A percentile compares a stretch with the other conserved stretches of the same genome.
These are phyloP conservation scores for Geranium brycei DNA, from an alignment of 345 rosid species.

Conservation along the genomic window DNA sequence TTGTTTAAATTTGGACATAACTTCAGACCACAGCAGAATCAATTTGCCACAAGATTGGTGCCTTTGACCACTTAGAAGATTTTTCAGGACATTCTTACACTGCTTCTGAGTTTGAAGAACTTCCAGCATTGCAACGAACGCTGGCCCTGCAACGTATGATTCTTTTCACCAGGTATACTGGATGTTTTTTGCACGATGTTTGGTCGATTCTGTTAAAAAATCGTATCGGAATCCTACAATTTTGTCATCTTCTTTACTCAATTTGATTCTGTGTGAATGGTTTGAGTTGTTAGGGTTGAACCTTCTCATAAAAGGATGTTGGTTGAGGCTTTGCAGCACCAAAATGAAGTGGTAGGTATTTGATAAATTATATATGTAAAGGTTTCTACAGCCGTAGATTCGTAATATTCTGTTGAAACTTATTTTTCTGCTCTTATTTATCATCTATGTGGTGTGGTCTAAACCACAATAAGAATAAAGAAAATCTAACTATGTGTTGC, in stretches of 20 bases:
- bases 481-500: no score
- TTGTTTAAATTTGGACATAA: conserved; percentile 10
- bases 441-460: background rate
- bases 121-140: conserved; percentile 79
- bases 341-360: conserved; percentile 86
- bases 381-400: background rate
- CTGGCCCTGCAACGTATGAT: conserved; percentile 80
- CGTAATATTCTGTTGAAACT: background rate
- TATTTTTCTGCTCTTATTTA: background rate
- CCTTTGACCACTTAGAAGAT: conserved; percentile 79
- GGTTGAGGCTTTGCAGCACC: conserved; percentile 90
- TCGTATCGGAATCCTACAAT: background rate
- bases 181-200: background rate
- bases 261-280: conserved; percentile 2
- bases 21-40: conserved; percentile 97
- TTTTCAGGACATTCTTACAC: conserved; percentile 76
- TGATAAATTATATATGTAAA: background rate
- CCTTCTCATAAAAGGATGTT: conserved; percentile 98
- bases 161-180: conserved; percentile 67
- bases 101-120: conserved; percentile 91
- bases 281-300: conserved; percentile 60
- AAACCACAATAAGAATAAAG: no score
- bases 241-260: conserved; percentile 1
- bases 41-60: conserved; percentile 85
- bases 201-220: background rate